Evolutionary conservation across 2,329 filamentous ascomycete species (phyloP).

Genomic region (Exophiala phaeomuriformis): DNA sequence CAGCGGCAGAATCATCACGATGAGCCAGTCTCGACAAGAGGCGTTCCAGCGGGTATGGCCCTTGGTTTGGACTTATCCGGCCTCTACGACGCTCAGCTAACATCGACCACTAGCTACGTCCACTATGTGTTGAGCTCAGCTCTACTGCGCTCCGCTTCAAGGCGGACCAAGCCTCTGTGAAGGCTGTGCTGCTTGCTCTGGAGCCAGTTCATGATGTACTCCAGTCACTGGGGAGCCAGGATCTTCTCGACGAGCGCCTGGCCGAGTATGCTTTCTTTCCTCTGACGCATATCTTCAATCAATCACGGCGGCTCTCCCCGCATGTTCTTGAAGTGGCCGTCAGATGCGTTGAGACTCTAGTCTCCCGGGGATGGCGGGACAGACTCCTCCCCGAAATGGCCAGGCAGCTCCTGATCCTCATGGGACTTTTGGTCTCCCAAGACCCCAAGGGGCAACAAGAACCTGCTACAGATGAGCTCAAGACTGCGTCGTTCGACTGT

Average conservation of each 20-base stretch:
- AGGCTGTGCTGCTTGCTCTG: constrained; percentile 44
- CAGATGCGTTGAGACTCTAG: constrained; percentile 64
- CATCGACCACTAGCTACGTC: constrained; percentile 43
- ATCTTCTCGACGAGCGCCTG: constrained; percentile 65
- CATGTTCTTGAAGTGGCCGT: constrained; percentile 65
- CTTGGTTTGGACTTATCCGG: not conserved
- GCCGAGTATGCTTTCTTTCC: constrained; percentile 96
- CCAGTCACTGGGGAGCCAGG: constrained; percentile 35
- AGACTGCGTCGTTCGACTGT: constrained; percentile 62
- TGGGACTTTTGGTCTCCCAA: constrained; percentile 73
- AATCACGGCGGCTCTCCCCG: constrained; percentile 63
- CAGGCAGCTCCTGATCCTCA: constrained; percentile 76
- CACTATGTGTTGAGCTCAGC: constrained; percentile 52
- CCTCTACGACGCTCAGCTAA: not conserved
- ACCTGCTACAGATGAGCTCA: constrained; percentile 61
- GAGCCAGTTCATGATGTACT: constrained; percentile 38
- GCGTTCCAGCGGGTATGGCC: constrained; percentile 36
- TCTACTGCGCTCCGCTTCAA: constrained; percentile 47
- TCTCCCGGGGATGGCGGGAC: constrained; percentile 70
- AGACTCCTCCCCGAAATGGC: constrained; percentile 64
- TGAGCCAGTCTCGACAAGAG: constrained; percentile 37
- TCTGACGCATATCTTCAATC: constrained; percentile 74
- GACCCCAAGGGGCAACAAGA: constrained; percentile 48
- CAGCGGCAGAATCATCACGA: constrained; percentile 13
- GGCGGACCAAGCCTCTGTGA: constrained; percentile 38